Base-by-base conservation (phyloP, 805 yeast species). In the Nakazawaea holstii region DNA sequence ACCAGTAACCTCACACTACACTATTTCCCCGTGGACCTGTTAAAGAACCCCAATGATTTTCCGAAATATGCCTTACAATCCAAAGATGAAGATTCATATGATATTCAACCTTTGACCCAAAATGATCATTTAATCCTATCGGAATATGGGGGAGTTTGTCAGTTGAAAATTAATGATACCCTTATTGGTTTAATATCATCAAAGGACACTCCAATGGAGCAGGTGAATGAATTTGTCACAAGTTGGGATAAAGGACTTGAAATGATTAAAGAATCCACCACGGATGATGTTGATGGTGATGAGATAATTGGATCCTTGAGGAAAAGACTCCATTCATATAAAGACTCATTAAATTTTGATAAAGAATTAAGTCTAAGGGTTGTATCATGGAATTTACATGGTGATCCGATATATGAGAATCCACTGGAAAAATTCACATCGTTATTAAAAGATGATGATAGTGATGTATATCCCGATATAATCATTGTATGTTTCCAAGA, bases 401-500 rank as follows among this genome's bases (percentile, higher is more conserved):
- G 52, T 3, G 17, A 60, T 60, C 49, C 68, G 46, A 27, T 41
- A 48, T 38, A 49, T 46, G 24, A 49, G 20, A 36, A 46, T 13
- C 54, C 52, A 11, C 8, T 29, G 6, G 56, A 53, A 8, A 31
- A 50, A 14, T 51, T 56, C 6, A 46, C 48, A 2, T 54, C 56
- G 39, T 29, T 61, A 7, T 41, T 61, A 1, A 31, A 36, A 8
- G 32, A 33, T 7, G 24, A 49, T 26, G 48, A 47, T n/a, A 27
- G 29, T 7, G 46, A 6, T 40, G 43, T 20, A 20, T 20, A 20
- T 20, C 49, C 60, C 10, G 75, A 71, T 51, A 39, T 77, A 1
- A 68, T 70, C 46, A 62, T 74, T 6, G 51, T 77, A 5, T 70
- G 72, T 6, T 61, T 77, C 39, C 83, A 77, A 54, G 83, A 77